These are phyloP conservation scores for Exophiala mesophila DNA, from an alignment of 2,329 filamentous ascomycete species.

Conservation along the genomic window DNA sequence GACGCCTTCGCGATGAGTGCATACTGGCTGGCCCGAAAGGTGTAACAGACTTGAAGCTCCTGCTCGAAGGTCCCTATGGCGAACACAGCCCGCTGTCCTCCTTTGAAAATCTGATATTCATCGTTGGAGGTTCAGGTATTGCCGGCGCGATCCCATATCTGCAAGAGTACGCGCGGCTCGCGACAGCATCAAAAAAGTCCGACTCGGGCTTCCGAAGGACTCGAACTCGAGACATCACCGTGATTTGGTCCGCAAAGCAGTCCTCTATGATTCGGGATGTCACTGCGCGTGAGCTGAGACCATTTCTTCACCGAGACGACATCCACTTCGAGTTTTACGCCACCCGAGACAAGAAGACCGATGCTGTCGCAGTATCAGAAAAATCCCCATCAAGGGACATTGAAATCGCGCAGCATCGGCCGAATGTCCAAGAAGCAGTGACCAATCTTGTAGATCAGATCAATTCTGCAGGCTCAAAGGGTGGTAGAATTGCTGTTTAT, in stretches of 20 bases:
- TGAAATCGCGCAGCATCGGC: constrained; percentile 33
- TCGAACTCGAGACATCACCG: constrained; percentile 31
- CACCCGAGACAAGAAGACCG: constrained; percentile 22
- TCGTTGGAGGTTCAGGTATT: constrained; percentile 36
- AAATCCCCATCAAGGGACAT: not conserved
- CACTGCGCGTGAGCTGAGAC: constrained; percentile 25
- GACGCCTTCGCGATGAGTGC: constrained; percentile 38
- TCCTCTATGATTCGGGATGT: constrained; percentile 29
- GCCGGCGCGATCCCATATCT: constrained; percentile 46
- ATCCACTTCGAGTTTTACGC: constrained; percentile 31
- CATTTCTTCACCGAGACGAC: constrained; percentile 27
- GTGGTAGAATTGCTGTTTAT: constrained; percentile 33
- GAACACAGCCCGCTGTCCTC: constrained; percentile 37
- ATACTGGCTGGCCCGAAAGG: constrained; percentile 24
- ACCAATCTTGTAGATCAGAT: constrained; percentile 31
- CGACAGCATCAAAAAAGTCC: constrained; percentile 14
- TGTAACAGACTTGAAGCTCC: constrained; percentile 33
- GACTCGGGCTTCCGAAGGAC: too few species aligned
- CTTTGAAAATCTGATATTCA: constrained; percentile 50
- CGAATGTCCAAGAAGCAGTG: constrained; percentile 35
- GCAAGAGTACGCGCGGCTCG: constrained; percentile 30
- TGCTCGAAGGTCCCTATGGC: constrained; percentile 51
- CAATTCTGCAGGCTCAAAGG: constrained; percentile 25
- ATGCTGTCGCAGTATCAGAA: not conserved
- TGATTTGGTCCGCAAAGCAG: constrained; percentile 34